Base-by-base conservation (phyloP, 2,329 filamentous ascomycete species). In the Daldinia sp. region DNA sequence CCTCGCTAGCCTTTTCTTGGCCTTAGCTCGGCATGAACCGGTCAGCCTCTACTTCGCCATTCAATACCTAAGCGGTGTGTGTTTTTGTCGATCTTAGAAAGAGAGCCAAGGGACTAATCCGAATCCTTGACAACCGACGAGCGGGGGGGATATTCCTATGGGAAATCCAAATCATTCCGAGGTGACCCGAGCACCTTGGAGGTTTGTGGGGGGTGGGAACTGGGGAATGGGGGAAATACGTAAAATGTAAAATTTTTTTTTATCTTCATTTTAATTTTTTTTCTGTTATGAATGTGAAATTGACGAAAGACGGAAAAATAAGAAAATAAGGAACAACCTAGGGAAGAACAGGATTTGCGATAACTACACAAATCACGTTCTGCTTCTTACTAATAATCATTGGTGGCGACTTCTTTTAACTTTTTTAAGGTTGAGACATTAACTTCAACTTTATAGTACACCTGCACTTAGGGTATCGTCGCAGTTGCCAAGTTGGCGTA, bases 31-130 rank as follows among this genome's bases (percentile, higher is more conserved):
- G 60, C 68, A 65, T 60, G 48, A 65, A 54, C 54, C 68, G 54
- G 64, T 46, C 53, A 58, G 35, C 48, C 61, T 42, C 30, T 68
- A 46, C 61, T 64, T 66, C 56, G 60, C 59, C 53, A 50, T 54
- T 58, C 61, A 42, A 54, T 68, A 28, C 57, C 26, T 58, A 35
- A 58, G 55, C 55, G 55, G 55, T 46, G 55, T 44, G n/a, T 33
- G 20, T 56, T 28, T 23, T 10, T 41, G 53, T 42, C 53, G 53
- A 56, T 56, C 53, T 41, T 13, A 28, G 6, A 20, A 18, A 1
- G 12, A 56, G 53, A 56, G 35, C 53, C 53, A 56, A 54, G 50
- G 28, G 10, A 37, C 33, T 54, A 54, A n/a, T 20, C 28, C 30
- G 1, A 54, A 54, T 37, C 28, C 33, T 54, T 35, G 33, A 54